A percentile compares a stretch with the other conserved stretches of the same genome.
These are phyloP conservation scores for Jacaranda mimosifolia DNA, from an alignment of 257 asterid genomes.

Conservation along the genomic window DNA sequence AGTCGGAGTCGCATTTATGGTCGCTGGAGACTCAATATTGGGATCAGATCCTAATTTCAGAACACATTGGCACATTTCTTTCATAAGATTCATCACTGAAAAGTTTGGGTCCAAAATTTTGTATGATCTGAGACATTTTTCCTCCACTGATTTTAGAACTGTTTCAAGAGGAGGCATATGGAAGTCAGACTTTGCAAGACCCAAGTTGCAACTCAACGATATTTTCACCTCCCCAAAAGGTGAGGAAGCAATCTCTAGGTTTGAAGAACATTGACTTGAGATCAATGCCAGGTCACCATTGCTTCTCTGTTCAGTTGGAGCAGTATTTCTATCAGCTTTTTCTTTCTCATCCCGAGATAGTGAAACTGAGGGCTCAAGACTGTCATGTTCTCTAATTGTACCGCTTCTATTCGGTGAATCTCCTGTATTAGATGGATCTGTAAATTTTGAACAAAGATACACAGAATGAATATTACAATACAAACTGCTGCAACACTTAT, in stretches of 20 bases:
- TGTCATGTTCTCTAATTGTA: slow-evolving; percentile 37
- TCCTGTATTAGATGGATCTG: slow-evolving; percentile 57
- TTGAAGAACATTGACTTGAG: slow-evolving; percentile 39
- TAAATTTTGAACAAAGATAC: slow-evolving; percentile 28
- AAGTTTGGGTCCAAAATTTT: slow-evolving; percentile 51
- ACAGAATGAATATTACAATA: slow-evolving; percentile 21
- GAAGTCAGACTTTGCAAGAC: slow-evolving; percentile 48
- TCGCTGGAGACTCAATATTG: slow-evolving; percentile 35
- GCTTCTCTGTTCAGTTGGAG: slow-evolving; percentile 41
- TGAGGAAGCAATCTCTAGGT: slow-evolving; percentile 65
- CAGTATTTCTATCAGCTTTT: slow-evolving; percentile 28
- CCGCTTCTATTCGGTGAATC: slow-evolving; percentile 44
- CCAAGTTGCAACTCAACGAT: slow-evolving; percentile 49
- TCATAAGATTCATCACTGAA: slow-evolving; percentile 62
- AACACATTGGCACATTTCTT: slow-evolving; percentile 61
- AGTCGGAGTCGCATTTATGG: slow-evolving; percentile 25
- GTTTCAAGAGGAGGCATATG: slow-evolving; percentile 58
- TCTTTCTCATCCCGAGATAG: slow-evolving; percentile 36
- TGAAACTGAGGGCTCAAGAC: slow-evolving; percentile 42
- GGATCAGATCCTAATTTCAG: slow-evolving; percentile 55
- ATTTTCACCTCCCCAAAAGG: slow-evolving; percentile 66
- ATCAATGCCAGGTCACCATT: slow-evolving; percentile 38
- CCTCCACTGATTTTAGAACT: slow-evolving; percentile 56
- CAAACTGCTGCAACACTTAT: slow-evolving; percentile 19
- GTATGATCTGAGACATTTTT: slow-evolving; percentile 55